Evolutionary conservation across 192 early-diverging fungal genomes (phyloP).

Genomic region (Coemansia sp.): DNA sequence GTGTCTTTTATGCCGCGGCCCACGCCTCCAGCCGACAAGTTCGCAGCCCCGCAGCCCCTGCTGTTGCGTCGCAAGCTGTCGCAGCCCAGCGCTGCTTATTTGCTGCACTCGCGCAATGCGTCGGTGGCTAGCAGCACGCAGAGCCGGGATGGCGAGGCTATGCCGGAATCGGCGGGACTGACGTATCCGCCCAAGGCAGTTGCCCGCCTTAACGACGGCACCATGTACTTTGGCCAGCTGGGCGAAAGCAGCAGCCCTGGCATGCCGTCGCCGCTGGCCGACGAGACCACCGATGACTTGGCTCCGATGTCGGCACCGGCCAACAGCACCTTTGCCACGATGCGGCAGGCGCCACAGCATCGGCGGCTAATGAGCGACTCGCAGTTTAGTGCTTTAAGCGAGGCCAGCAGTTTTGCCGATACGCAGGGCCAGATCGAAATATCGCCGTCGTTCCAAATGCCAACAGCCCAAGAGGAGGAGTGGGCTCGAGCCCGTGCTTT

Average conservation of each 20-base stretch:
- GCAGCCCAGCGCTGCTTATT: conserved; percentile 42
- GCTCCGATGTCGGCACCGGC: background rate
- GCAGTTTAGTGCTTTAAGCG: conserved; percentile 36
- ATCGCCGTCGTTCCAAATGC: conserved; percentile 26
- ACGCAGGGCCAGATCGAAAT: conserved; percentile 34
- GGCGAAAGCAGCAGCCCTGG: background rate
- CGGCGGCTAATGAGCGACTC: conserved; percentile 42
- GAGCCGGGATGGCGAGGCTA: background rate
- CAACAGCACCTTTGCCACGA: background rate
- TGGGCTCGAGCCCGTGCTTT: conserved; percentile 62
- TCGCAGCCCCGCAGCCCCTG: conserved; percentile 1
- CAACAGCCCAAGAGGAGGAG: conserved; percentile 57
- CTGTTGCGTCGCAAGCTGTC: conserved; percentile 34
- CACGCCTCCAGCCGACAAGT: conserved; percentile 5
- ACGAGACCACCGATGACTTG: too few relatives aligned
- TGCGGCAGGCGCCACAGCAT: conserved; percentile 11
- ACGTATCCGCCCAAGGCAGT: background rate
- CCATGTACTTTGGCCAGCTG: conserved; percentile 15
- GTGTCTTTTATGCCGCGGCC: conserved; percentile 33
- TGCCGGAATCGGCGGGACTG: background rate
- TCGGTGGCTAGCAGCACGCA: conserved; percentile 31
- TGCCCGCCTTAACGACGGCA: conserved; percentile 6
- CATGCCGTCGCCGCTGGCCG: background rate
- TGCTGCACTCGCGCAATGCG: conserved; percentile 44
- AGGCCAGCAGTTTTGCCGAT: conserved; percentile 43